Base-by-base conservation (phyloP, 2,329 filamentous ascomycete genomes). In the Colletotrichum liaoningense region DNA sequence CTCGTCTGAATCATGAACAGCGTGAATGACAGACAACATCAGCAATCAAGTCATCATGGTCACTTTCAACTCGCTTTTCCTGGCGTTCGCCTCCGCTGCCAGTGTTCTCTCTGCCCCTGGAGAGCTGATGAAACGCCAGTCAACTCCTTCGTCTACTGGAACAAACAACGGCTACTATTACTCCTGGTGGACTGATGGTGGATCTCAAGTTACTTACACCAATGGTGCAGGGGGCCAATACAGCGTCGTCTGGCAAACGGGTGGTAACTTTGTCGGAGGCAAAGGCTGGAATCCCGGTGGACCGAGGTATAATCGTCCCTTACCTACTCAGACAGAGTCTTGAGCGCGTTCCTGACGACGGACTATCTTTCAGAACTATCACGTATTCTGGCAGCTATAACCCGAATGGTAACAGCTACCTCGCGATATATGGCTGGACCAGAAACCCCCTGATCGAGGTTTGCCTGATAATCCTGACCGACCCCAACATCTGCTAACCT, bases 211-310 rank as follows among this genome's bases (percentile, higher is more conserved):
- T 11, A 84, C 80, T 35, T 81, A 81, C 79, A 85, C 77, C 67
- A 88, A 88, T 77, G 81, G 82, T 2, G 76, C 77, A 5, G 81
- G 76, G 3, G 87, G 86, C 1, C 77, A 80, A 33, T 89, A 88
- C 81, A 83, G 77, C 42, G 81, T 86, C 0, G 77, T 76, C 46
- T 90, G 88, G 88, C 68, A 69, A 4, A 82, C 83, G 59, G 80
- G 79, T 28, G 88, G 87, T 42, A 88, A 90, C 82, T 87, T 89
- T 58, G 88, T 90, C 38, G 87, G 83, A 71, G 89, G 89, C 38
- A 91, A 90, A 80, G 89, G 89, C 52, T 91, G 89, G 88, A 86
- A 86, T 69, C 85, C 88, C 22, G 89, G 88, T 66, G 82, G 79
- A 72, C 80, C 83, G 24, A 83, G 86, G 87, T 90, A 84, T 72